A percentile compares a stretch with the other conserved stretches of the same genome.
Conservation (phyloP, 345 rosid species). For the Gossypium turneri region DNA sequence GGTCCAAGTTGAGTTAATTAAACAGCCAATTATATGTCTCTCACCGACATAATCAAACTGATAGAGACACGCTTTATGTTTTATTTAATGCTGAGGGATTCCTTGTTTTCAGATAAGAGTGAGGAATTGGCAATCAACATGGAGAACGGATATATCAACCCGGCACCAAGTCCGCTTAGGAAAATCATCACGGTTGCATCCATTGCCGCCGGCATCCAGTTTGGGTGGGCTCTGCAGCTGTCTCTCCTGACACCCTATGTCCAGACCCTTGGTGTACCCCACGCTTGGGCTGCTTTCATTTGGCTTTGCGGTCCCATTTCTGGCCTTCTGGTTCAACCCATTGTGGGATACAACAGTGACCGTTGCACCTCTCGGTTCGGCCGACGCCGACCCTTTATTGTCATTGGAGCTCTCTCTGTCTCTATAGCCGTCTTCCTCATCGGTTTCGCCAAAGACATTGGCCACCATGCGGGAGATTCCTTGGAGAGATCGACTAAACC, state of each 20-base stretch:
- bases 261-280: conserved; percentile 77
- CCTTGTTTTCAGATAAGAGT: conserved; percentile 1
- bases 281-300: conserved; percentile 80
- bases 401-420: conserved; percentile 49
- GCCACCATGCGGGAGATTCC: conserved; percentile 55
- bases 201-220: conserved; percentile 81
- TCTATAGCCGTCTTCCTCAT: conserved; percentile 66
- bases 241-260: conserved; percentile 89
- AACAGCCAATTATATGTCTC: not conserved
- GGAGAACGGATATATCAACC: conserved; percentile 17
- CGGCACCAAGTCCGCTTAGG: conserved; percentile 20
- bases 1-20: not conserved
- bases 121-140: not conserved
- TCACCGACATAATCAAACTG: not conserved
- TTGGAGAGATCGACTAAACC: conserved; percentile 34
- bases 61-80: not conserved
- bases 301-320: conserved; percentile 97
- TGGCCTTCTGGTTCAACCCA: conserved; percentile 85
- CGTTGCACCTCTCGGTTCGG: conserved; percentile 76
- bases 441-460: conserved; percentile 80
- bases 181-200: conserved; percentile 65
- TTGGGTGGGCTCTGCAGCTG: conserved; percentile 94
- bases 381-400: conserved; percentile 86
- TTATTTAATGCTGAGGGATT: not conserved
- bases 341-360: conserved; percentile 84